Percentiles rank a stretch among this genome's conserved stretches.
Conservation (phyloP, 306 rosid species). For the Medicago ruthenica region DNA sequence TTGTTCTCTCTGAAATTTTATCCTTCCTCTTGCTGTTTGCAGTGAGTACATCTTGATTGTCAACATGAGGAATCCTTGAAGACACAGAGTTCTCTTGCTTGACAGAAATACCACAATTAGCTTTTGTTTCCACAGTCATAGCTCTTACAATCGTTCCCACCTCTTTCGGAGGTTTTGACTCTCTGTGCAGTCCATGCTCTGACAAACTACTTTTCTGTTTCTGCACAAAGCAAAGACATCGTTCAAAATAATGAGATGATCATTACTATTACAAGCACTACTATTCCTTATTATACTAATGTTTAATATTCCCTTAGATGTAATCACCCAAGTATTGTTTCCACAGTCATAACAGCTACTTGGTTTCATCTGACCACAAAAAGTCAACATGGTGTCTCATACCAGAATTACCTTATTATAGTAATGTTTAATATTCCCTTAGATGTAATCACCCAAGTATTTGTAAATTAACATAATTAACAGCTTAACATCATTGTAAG, state of each 20-base stretch:
- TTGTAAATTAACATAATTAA: too few species aligned
- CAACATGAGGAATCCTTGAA: conserved; percentile 45
- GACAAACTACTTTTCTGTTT: conserved; percentile 43
- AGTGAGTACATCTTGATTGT: conserved; percentile 45
- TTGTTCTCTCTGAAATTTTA: conserved; percentile 49
- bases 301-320: conserved; percentile 16
- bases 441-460: background rate
- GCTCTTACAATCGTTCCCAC: conserved; percentile 42
- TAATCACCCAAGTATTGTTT: background rate
- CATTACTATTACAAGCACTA: background rate
- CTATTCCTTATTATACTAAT: background rate
- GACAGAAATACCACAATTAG: conserved; percentile 44
- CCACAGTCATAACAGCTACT: too few species aligned
- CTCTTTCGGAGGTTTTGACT: conserved; percentile 46
- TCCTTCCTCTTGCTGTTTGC: conserved; percentile 41
- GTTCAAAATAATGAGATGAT: conserved; percentile 14
- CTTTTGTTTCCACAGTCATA: conserved; percentile 46
- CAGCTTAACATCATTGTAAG: background rate
- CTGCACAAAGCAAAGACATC: conserved; percentile 56
- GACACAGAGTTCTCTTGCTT: conserved; percentile 46
- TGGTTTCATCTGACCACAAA: background rate
- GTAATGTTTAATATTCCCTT: conserved; percentile 10
- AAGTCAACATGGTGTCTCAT: conserved; percentile 3
- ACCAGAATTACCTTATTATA: conserved; percentile 22
- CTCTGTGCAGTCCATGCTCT: conserved; percentile 40